Base-by-base conservation (phyloP, 208 protist genomes). In the Wallacemonas sp. region DNA sequence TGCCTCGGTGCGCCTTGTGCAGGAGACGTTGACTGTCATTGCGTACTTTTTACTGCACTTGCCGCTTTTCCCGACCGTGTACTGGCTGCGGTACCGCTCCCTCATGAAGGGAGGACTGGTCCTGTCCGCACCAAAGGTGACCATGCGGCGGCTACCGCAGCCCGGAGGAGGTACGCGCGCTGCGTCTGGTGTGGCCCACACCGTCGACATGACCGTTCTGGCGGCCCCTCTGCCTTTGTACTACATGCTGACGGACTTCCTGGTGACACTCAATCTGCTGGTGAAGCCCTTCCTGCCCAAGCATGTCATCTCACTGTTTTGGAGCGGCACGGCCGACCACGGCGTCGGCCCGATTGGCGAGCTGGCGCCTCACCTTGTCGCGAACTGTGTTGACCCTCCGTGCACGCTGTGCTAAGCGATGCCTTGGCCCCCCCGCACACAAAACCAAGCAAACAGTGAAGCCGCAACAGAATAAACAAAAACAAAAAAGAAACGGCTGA, bases 31-130 rank as follows among this genome's bases (percentile, higher is more conserved):
- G 4, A 60, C 80, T n/a, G 26, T 70, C 2, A 56, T 83, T 31
- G 82, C 83, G 41, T 74, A 87, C 77, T 30, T 84, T 17, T 66
- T 80, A 0, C 56, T 91, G n/a, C 86, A 93, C 63, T 44, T 92
- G 4, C 90, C 90, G 0, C 19, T 91, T 6, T 79, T 84, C 51
- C 78, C 80, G 0, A 36, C 91, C 3, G 26, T 87, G 4, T 85
- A 85, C 63, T 94, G 85, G 85, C 3, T 77, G 1, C 56, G 26
- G 24, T 53, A 38, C 36, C 67, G 71, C 41, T 21, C 9, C 4
- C 44, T 41, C 2, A 61, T 80, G 17, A 73, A 62, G 12, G 71
- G 72, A 15, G 74, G 74, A 26, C 66, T 87, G 36, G 66, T 67
- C 22, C 71, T 90, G 30, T 85, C 77, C 1, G 49, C 42, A 34